Percentiles rank a stretch among this genome's conserved stretches.
These are phyloP conservation scores for Solidago caesia DNA, from an alignment of 129 eudicot genomes.

Conservation along the genomic window DNA sequence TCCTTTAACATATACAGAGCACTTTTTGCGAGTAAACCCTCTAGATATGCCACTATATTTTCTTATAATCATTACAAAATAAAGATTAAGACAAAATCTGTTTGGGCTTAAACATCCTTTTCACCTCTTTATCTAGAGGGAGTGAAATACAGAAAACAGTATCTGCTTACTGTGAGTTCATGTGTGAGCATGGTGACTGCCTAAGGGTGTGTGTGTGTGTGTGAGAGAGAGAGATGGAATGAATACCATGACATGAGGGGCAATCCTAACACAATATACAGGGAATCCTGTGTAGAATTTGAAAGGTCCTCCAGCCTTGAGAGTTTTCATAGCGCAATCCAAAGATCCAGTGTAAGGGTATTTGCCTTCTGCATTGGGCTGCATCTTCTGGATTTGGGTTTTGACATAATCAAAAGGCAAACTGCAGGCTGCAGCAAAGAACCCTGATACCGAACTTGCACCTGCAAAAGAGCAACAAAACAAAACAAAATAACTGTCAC, in stretches of 20 bases:
- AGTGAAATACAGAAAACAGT: neutral
- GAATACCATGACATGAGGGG: conserved; percentile 94
- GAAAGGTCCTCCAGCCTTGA: conserved; percentile 80
- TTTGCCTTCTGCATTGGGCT: conserved; percentile 82
- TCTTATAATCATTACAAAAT: too few species aligned
- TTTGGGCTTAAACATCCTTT: neutral
- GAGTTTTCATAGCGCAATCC: conserved; percentile 85
- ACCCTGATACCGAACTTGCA: conserved; percentile 88
- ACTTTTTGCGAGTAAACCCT: neutral
- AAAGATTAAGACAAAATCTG: neutral
- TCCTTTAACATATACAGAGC: neutral
- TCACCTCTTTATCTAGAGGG: neutral
- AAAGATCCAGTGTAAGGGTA: conserved; percentile 78
- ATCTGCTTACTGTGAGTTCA: neutral
- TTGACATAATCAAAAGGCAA: conserved; percentile 92
- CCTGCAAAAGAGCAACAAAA: conserved; percentile 37
- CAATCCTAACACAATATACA: conserved; percentile 84
- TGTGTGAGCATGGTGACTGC: too few species aligned
- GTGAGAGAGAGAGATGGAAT: conserved; percentile 18
- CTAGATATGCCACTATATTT: neutral
- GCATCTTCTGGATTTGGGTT: conserved; percentile 94
- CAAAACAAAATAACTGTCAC: neutral
- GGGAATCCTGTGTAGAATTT: conserved; percentile 91
- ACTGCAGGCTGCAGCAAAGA: conserved; percentile 91
- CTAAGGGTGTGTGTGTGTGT: neutral